Conservation (phyloP, 2,329 filamentous ascomycete genomes). For the Trichoderma endophyticum region DNA sequence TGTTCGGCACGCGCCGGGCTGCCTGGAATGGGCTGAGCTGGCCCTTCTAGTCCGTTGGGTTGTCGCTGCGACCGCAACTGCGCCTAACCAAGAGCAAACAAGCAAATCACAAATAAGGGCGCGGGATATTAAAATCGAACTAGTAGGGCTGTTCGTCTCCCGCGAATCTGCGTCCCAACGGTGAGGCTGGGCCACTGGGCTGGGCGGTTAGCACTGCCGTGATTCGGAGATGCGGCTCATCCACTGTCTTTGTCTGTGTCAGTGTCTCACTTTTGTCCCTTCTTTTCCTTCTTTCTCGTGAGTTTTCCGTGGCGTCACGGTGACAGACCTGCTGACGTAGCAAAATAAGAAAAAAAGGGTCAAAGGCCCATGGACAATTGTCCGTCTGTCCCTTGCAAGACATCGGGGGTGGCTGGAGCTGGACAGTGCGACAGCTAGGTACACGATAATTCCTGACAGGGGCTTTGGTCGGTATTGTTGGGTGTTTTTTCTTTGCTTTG, state of each 20-base stretch:
- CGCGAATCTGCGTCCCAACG: constrained; percentile 4
- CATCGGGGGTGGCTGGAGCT: neutral
- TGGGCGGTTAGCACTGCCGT: neutral
- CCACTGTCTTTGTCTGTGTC: neutral
- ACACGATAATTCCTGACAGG: neutral
- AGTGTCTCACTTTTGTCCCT: neutral
- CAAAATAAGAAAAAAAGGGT: neutral
- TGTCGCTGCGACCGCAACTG: neutral
- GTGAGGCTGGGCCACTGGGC: neutral
- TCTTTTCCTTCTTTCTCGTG: neutral
- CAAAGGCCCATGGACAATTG: neutral
- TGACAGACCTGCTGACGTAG: constrained; percentile 1
- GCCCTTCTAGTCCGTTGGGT: neutral
- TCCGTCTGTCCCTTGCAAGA: neutral
- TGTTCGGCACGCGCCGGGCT: constrained; percentile 14
- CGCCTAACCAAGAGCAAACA: constrained; percentile 5
- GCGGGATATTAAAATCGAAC: neutral
- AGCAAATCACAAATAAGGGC: neutral
- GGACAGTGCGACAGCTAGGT: neutral
- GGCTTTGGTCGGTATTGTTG: neutral
- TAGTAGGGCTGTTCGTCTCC: constrained; percentile 3
- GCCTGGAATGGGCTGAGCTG: neutral
- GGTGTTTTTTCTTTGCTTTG: neutral
- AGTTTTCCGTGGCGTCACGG: neutral
- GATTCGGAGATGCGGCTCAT: neutral